Evolutionary conservation across 306 rosid genomes (phyloP), one percentile per base, ranked within the genome.

Genomic region (Cicer judaicum): DNA sequence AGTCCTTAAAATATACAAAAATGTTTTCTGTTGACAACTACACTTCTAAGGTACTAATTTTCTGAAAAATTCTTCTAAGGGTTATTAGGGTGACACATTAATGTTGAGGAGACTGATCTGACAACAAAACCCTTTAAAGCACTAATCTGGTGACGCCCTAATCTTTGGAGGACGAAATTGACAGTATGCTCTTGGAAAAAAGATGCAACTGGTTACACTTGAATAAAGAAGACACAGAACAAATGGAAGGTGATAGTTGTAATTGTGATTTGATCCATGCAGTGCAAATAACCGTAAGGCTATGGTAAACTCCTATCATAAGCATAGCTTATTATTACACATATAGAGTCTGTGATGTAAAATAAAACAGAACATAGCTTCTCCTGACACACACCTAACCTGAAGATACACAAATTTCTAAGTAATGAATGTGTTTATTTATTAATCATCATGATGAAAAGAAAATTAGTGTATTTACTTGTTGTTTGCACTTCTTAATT

Each of bases 401-500:
- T 29, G 59, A 43, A 49, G 60, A 54, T 53, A 47, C 63, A 79
- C 47, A 41, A 48, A 70, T 52, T 75, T 69, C 43, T 15, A 75
- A 65, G 63, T 49, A 38, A 76, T 57, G 69, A 34, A 67, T 65
- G 64, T 60, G 50, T 57, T 39, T 70, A 69, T 73, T 19, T 70
- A 72, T 70, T 64, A 79, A 68, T 49, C 18, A 64, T 66, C 47
- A 53, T 42, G 61, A 61, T 67, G 63, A 60, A 78, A 8, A 54
- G 87, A 7, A 34, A 76, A 81, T 39, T 40, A 69, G 64, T 50
- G 69, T 70, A 41, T 65, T 86, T 95, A 95, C 99, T 88, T 95
- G 78, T 95, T 95, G 84, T 95, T 95, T 81, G 91, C 91, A 81
- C 93, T 90, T 87, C 99, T 84, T 72, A 95, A 77, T 80, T 95